Evolutionary conservation across 2,329 filamentous ascomycete species (phyloP).

Genomic region (Diaporthe sp.): DNA sequence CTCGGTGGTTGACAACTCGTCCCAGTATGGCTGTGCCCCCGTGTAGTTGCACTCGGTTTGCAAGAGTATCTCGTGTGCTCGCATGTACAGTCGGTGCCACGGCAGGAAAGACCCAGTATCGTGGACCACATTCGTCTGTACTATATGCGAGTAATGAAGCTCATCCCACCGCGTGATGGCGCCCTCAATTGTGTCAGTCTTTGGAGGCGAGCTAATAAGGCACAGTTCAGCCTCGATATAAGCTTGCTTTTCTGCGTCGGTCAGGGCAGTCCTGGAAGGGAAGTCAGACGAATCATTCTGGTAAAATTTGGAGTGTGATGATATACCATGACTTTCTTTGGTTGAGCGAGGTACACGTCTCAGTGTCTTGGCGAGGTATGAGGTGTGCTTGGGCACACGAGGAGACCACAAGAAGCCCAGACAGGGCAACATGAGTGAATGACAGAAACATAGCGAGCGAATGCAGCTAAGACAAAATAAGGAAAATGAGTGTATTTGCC

Average conservation of each 20-base stretch:
- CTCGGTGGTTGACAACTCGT: constrained; percentile 51
- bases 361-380: background rate
- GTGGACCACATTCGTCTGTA: constrained; percentile 49
- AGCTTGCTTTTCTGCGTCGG: constrained; percentile 45
- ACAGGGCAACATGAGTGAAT: background rate
- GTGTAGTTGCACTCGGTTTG: constrained; percentile 49
- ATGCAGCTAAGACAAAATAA: background rate
- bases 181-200: constrained; percentile 43
- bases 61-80: constrained; percentile 50
- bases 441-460: background rate
- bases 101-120: constrained; percentile 51
- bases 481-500: background rate
- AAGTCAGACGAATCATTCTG: background rate
- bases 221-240: constrained; percentile 52
- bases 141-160: constrained; percentile 50
- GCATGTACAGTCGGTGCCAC: constrained; percentile 53
- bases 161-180: constrained; percentile 51
- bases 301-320: no score
- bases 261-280: background rate
- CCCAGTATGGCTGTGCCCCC: constrained; percentile 51
- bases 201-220: constrained; percentile 47
- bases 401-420: constrained; percentile 9
- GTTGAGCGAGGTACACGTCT: background rate
- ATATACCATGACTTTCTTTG: constrained; percentile 4
- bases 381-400: background rate